These are phyloP conservation scores for Cryptococcus amylolentus DNA, from an alignment of 1,284 basidiomycete genomes.

Conservation along the genomic window DNA sequence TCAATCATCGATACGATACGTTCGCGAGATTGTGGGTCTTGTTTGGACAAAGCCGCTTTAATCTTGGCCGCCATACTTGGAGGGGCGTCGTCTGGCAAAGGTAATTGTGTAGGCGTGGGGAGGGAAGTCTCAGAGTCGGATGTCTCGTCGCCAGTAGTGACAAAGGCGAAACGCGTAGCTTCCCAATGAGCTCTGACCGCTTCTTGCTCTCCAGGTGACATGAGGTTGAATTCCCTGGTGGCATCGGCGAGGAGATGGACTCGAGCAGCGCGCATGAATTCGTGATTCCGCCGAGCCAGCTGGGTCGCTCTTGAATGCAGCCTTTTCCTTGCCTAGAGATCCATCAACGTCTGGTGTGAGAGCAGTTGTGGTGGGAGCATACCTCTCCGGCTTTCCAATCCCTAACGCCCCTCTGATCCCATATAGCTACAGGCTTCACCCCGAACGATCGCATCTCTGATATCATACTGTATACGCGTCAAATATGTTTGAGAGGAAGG, in stretches of 20 bases:
- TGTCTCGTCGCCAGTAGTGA: conserved; percentile 1
- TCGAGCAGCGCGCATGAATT: conserved; percentile 24
- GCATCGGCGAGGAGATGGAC: conserved; percentile 12
- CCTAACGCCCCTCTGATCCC: conserved; percentile 44
- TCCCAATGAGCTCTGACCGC: conserved; percentile 17
- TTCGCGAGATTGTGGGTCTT: background rate
- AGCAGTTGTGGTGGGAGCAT: conserved; percentile 1
- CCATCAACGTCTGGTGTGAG: background rate
- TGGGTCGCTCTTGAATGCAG: conserved; percentile 19
- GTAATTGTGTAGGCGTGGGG: no score
- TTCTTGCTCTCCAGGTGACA: conserved; percentile 16
- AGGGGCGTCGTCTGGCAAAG: no score
- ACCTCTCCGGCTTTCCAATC: conserved; percentile 49
- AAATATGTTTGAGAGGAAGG: conserved; percentile 1
- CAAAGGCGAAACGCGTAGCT: conserved; percentile 13
- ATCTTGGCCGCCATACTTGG: background rate
- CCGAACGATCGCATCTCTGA: conserved; percentile 32
- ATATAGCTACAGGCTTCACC: conserved; percentile 43
- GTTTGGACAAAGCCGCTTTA: background rate
- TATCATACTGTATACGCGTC: conserved; percentile 32
- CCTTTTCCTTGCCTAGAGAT: conserved; percentile 15
- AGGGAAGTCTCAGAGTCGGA: background rate
- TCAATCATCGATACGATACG: background rate
- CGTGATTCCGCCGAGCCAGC: conserved; percentile 35
- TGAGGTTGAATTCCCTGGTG: conserved; percentile 8